Evolutionary conservation across 176 grass and related monocot species (phyloP).

Genomic region (Tuctoria greenei): DNA sequence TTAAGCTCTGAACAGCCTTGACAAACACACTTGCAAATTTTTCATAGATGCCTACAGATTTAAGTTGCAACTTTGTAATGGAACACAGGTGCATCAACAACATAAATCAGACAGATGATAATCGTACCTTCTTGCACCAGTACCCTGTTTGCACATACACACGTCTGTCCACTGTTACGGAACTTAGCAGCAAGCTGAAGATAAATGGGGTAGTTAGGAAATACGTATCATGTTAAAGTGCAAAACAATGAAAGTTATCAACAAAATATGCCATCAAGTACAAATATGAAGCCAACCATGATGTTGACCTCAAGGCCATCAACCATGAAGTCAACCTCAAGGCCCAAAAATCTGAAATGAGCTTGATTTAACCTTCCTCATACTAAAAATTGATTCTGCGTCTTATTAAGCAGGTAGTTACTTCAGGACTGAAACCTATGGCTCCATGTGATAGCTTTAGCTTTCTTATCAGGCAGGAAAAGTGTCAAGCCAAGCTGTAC

Average conservation of each 20-base stretch:
- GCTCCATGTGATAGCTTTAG: constrained; percentile 8
- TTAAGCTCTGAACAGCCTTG: constrained; percentile 89
- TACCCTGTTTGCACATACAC: constrained; percentile 97
- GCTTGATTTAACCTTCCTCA: constrained; percentile 6
- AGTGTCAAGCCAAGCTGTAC: background rate
- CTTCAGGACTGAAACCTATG: background rate
- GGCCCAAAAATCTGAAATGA: background rate
- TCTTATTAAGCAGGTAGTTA: background rate
- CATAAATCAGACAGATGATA: constrained; percentile 24
- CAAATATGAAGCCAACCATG: too few relatives aligned
- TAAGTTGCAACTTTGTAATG: constrained; percentile 12
- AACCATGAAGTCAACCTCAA: constrained; percentile 3
- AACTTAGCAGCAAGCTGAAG: constrained; percentile 95
- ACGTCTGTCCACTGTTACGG: constrained; percentile 93
- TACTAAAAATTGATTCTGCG: background rate
- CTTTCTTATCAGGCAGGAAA: constrained; percentile 5
- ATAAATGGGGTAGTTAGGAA: constrained; percentile 22
- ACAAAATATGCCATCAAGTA: background rate
- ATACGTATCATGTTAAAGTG: constrained; percentile 9
- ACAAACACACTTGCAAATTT: constrained; percentile 88
- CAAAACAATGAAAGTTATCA: constrained; percentile 16
- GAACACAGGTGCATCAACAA: constrained; percentile 22
- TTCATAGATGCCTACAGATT: constrained; percentile 78
- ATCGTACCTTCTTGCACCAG: constrained; percentile 93
- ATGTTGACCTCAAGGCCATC: background rate